A percentile compares a stretch with the other conserved stretches of the same genome.
phyloP scores from a whole-genome alignment of 78 protist species.

The Dictyostelium intermedium region DNA sequence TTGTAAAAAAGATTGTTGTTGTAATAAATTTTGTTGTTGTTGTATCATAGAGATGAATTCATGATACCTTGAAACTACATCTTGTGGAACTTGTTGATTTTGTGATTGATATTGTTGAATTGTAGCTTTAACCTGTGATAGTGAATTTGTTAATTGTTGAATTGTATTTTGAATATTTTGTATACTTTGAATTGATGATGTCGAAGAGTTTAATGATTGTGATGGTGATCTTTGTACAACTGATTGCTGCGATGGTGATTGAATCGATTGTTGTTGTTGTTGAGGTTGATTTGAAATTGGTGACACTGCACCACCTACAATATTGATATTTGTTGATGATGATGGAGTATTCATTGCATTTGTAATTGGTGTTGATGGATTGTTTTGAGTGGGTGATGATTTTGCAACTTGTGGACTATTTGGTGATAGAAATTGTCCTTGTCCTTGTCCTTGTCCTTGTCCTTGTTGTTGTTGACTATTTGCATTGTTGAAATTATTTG shows the following conservation, averaged over 20 bases:
- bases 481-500: not conserved
- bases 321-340: not conserved
- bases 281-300: not conserved
- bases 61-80: not conserved
- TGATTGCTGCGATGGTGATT: conserved; percentile 26
- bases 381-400: not conserved
- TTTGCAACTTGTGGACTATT: not conserved
- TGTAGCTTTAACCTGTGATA: not conserved
- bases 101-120: not conserved
- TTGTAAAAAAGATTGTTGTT: not conserved
- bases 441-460: not conserved
- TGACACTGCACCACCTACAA: not conserved
- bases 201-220: not conserved
- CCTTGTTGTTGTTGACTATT: not conserved
- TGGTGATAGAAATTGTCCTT: not conserved
- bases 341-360: not conserved
- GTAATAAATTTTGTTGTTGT: not conserved
- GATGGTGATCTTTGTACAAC: not conserved
- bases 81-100: not conserved
- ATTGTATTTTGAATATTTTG: not conserved
- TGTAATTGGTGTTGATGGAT: not conserved
- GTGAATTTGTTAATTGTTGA: not conserved
- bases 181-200: not conserved
- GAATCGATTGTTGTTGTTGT: conserved; percentile 8
- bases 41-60: no score